These are phyloP conservation scores for Discostella pseudostelligera DNA, from an alignment of 108 stramenopile species.

Conservation along the genomic window DNA sequence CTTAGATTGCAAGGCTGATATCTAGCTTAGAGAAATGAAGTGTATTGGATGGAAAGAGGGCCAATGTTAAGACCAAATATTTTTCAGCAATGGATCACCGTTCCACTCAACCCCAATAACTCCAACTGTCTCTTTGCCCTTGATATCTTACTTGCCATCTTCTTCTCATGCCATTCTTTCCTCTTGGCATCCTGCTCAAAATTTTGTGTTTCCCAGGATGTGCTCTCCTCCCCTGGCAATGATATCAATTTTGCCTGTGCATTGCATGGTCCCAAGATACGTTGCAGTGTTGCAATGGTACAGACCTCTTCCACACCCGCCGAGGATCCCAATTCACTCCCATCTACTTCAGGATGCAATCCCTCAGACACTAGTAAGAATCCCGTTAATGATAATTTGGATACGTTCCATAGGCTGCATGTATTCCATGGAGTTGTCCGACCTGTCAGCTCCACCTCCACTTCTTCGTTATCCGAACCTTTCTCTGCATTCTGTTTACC, in stretches of 20 bases:
- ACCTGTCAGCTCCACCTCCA: slow-evolving; percentile 52
- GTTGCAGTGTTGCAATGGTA: slow-evolving; percentile 77
- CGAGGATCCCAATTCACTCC: slow-evolving; percentile 6
- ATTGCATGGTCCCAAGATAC: slow-evolving; percentile 39
- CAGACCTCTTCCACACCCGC: slow-evolving; percentile 87
- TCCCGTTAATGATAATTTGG: slow-evolving; percentile 78
- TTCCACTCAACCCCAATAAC: slow-evolving; percentile 53
- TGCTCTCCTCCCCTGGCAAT: slow-evolving; percentile 13
- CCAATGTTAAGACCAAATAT: neutral
- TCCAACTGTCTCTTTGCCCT: slow-evolving; percentile 72
- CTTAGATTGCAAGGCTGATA: neutral
- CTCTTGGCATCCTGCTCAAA: slow-evolving; percentile 73
- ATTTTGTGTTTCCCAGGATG: slow-evolving; percentile 55
- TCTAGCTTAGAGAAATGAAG: neutral
- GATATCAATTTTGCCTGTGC: slow-evolving; percentile 69
- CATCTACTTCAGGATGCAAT: slow-evolving; percentile 45
- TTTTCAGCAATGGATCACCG: slow-evolving; percentile 53
- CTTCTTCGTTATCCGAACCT: slow-evolving; percentile 1
- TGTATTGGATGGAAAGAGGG: neutral
- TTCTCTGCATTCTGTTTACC: neutral
- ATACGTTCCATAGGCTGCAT: slow-evolving; percentile 85
- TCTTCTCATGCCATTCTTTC: slow-evolving; percentile 85
- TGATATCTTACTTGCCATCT: slow-evolving; percentile 85
- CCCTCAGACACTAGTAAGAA: slow-evolving; percentile 82
- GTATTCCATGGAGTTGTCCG: slow-evolving; percentile 94